Conservation (phyloP, 2,329 filamentous ascomycete species). For the Diplodia scrobiculata region DNA sequence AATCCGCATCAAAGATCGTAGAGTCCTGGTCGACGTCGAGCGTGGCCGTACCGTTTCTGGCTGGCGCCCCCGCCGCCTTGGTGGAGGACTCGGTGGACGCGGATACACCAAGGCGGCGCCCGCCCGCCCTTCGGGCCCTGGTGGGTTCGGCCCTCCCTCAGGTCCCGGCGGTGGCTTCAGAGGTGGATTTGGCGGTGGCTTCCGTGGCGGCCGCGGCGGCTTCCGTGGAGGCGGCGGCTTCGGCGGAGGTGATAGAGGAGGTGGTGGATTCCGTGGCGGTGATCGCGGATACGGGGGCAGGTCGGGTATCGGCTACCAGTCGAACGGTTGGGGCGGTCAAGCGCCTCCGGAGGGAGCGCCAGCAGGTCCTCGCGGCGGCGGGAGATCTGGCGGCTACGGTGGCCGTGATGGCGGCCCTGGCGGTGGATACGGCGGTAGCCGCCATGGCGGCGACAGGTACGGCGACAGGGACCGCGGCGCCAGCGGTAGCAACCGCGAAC, state of each 20-base stretch:
- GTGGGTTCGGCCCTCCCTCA: constrained; percentile 58
- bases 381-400: constrained; percentile 37
- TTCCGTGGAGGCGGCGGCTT: constrained; percentile 52
- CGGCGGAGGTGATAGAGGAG: constrained; percentile 52
- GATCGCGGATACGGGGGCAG: constrained; percentile 53
- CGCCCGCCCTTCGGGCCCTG: constrained; percentile 68
- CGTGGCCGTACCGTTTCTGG: constrained; percentile 89
- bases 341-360: constrained; percentile 52
- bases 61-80: constrained; percentile 89
- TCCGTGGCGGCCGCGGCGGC: constrained; percentile 56
- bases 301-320: constrained; percentile 51
- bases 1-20: constrained; percentile 87
- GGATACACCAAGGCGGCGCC: constrained; percentile 84
- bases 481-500: constrained; percentile 81
- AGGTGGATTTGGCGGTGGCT: constrained; percentile 55
- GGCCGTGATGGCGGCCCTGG: constrained; percentile 24
- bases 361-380: constrained; percentile 51
- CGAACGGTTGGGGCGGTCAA: constrained; percentile 44
- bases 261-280: constrained; percentile 52
- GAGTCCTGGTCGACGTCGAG: constrained; percentile 93
- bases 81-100: constrained; percentile 87
- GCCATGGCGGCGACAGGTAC: constrained; percentile 48
- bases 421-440: constrained; percentile 46
- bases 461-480: constrained; percentile 45
- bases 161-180: constrained; percentile 55